Evolutionary conservation across 2,329 filamentous ascomycete species (phyloP).

Genomic region (Beauveria pseudobassiana): DNA sequence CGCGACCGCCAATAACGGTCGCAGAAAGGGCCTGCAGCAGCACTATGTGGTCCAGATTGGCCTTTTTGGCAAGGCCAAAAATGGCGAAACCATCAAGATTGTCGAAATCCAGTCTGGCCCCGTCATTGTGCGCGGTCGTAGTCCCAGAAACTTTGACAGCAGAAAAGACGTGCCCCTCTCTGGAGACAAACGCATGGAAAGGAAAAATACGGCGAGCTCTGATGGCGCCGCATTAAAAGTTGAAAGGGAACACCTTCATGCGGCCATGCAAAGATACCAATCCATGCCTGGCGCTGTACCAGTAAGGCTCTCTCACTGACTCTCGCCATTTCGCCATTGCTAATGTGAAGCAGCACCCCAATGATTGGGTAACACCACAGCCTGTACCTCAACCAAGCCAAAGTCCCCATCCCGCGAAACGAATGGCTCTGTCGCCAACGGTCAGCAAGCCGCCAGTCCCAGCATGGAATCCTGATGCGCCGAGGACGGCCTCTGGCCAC

Average conservation of each 20-base stretch:
- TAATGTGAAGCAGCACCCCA: conserved; percentile 24
- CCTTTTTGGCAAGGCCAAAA: conserved; percentile 66
- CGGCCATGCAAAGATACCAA: conserved; percentile 21
- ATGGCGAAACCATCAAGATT: conserved; percentile 61
- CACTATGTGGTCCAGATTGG: conserved; percentile 87
- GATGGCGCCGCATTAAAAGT: conserved; percentile 26
- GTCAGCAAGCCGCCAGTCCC: conserved; percentile 47
- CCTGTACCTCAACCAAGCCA: conserved; percentile 27
- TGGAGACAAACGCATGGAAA: conserved; percentile 40
- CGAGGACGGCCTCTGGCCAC: conserved; percentile 15
- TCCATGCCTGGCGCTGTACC: conserved; percentile 9
- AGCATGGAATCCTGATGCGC: conserved; percentile 36
- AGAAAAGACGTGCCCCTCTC: conserved; percentile 77
- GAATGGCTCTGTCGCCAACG: conserved; percentile 44
- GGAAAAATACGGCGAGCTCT: conserved; percentile 32
- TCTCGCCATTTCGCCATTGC: not conserved
- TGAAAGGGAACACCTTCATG: conserved; percentile 25
- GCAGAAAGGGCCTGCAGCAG: conserved; percentile 88
- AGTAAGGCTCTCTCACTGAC: not conserved
- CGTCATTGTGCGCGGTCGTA: conserved; percentile 90
- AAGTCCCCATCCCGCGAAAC: conserved; percentile 44
- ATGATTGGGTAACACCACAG: conserved; percentile 40
- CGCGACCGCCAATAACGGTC: conserved; percentile 91
- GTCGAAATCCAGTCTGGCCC: conserved; percentile 84
- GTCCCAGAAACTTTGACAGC: conserved; percentile 88